Base-by-base conservation (phyloP, 1,284 basidiomycete genomes). In the Coriolopsis trogii region DNA sequence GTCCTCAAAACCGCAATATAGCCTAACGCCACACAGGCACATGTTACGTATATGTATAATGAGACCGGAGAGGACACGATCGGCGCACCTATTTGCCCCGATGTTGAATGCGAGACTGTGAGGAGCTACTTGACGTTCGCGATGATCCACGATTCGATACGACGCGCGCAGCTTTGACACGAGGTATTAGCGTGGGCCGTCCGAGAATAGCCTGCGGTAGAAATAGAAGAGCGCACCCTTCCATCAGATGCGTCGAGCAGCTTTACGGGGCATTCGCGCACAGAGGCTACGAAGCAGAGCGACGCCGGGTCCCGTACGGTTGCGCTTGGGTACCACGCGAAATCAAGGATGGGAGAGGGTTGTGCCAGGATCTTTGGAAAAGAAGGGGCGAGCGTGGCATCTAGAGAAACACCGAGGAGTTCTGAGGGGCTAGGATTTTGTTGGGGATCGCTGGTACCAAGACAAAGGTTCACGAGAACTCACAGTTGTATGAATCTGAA, bases 1-100 rank as follows among this genome's bases (percentile, higher is more conserved):
- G 56, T 89, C 84, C 69, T 95, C 89, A 53, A 90, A 93, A 0
- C 94, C 93, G 65, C 93, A 95, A 66, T 95, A 96, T 4, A 96
- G 69, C 57, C 93, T 95, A 53, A 10, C 46, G 53, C 45, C 57
- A 48, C 50, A 46, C 18, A 40, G 36, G 49, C 42, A 36, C 24
- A n/a, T 10, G 36, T 56, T 49, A 55, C 53, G 51, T 56, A 55
- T 36, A 18, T n/a, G 28, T 13, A 31, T 29, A 38, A 37, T 43
- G 20, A 30, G 42, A 45, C 42, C 33, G 38, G 40, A 18, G 41
- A 33, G 25, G 18, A 21, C n/a, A n/a, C n/a, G 6, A 39, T 41
- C 24, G 25, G 63, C 78, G 53, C 55, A 94, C 93, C 79, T 87
- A 37, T 85, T 75, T 0, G 81, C 84, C 10, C 80, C 70, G 0